Evolutionary conservation across 805 yeast species (phyloP).

Genomic region (Martiniozyma abietophila): DNA sequence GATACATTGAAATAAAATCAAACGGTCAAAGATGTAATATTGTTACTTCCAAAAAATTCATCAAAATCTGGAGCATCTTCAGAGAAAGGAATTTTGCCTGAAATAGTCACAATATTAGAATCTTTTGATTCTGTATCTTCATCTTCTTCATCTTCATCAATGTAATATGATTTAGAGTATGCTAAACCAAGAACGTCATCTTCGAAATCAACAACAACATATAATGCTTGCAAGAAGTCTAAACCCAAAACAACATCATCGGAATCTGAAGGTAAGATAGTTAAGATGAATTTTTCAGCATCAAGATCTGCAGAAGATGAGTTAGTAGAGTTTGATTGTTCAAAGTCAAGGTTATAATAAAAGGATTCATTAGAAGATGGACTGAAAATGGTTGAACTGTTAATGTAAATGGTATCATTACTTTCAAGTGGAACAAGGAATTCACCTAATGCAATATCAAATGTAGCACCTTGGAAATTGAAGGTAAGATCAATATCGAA

Average conservation of each 20-base stretch:
- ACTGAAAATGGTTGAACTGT: background rate
- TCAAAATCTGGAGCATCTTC: constrained; percentile 6
- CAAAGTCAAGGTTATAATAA: constrained; percentile 1
- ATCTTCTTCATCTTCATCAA: constrained; percentile 1
- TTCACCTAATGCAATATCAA: constrained; percentile 34
- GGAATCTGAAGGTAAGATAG: constrained; percentile 9
- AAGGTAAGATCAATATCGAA: constrained; percentile 24
- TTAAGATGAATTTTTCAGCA: constrained; percentile 5
- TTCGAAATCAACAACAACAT: constrained; percentile 42
- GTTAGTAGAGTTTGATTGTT: background rate
- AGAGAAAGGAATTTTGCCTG: constrained; percentile 5
- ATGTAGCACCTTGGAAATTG: constrained; percentile 42
- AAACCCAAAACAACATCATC: constrained; percentile 6
- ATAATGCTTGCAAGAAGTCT: constrained; percentile 28
- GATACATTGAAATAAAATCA: too few relatives aligned
- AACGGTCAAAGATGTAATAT: constrained; percentile 2
- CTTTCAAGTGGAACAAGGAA: constrained; percentile 5
- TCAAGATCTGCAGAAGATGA: background rate
- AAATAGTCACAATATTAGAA: constrained; percentile 2
- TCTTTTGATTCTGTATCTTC: too few relatives aligned
- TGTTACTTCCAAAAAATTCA: constrained; percentile 3
- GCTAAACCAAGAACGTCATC: constrained; percentile 34
- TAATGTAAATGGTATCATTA: constrained; percentile 7
- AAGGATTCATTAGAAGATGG: constrained; percentile 7
- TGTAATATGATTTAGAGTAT: background rate